These are phyloP conservation scores for Pseudogymnoascus sp. DNA, from an alignment of 2,329 filamentous ascomycete genomes.

Conservation along the genomic window DNA sequence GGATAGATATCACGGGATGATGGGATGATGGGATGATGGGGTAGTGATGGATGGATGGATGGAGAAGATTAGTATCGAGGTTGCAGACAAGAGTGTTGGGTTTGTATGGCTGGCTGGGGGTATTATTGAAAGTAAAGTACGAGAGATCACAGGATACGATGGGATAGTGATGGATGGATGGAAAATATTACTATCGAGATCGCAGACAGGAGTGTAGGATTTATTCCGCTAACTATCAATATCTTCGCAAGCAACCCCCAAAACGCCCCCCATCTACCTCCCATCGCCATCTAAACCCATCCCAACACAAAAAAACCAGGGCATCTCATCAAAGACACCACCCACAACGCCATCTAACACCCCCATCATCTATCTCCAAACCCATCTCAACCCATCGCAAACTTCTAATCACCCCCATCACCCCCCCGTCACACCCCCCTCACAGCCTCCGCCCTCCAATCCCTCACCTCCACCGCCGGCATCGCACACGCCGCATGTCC, in stretches of 20 bases:
- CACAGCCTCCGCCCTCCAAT: conserved; percentile 23
- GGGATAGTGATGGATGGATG: too few relatives aligned
- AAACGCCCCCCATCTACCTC: conserved; percentile 7
- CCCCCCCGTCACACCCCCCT: too few relatives aligned
- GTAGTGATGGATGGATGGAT: too few relatives aligned
- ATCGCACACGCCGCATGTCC: conserved; percentile 12
- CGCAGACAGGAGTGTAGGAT: not conserved
- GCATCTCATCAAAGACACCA: not conserved
- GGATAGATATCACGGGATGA: too few relatives aligned
- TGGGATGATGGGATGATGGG: too few relatives aligned
- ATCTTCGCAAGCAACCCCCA: conserved; percentile 8
- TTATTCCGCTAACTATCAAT: not conserved
- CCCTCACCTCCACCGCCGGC: conserved; percentile 20
- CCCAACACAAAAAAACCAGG: too few relatives aligned
- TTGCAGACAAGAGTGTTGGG: too few relatives aligned
- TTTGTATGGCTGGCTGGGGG: too few relatives aligned
- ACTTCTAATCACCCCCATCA: not conserved
- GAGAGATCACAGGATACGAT: too few relatives aligned
- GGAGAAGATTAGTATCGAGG: too few relatives aligned
- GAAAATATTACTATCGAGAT: too few relatives aligned
- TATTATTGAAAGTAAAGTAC: too few relatives aligned
- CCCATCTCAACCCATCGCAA: not conserved
- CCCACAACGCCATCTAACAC: not conserved
- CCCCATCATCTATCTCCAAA: conserved; percentile 10
- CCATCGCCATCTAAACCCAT: conserved; percentile 5